phyloP scores from a whole-genome alignment of 2,329 filamentous ascomycete genomes.

The Albifimbria verrucaria region DNA sequence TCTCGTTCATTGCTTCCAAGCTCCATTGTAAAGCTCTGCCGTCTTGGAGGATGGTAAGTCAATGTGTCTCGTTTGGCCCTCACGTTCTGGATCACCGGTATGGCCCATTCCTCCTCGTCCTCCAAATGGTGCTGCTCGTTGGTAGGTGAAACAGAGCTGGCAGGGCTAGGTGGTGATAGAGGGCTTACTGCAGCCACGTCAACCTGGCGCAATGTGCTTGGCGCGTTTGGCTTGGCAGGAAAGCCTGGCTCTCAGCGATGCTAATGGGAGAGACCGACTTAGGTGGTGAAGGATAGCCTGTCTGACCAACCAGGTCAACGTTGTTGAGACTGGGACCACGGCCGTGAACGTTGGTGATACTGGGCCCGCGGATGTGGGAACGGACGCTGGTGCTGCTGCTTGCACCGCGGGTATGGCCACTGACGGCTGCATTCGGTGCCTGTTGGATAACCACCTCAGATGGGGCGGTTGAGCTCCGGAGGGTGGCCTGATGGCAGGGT shows the following conservation, averaged over 20 bases:
- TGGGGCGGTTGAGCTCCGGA: constrained; percentile 36
- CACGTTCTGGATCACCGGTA: constrained; percentile 45
- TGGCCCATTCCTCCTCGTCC: constrained; percentile 35
- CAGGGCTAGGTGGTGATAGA: constrained; percentile 39
- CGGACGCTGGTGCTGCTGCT: not conserved
- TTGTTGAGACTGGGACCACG: not conserved
- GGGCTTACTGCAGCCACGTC: constrained; percentile 21
- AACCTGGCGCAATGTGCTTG: constrained; percentile 22
- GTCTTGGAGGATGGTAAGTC: constrained; percentile 40
- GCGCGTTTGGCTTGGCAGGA: constrained; percentile 16
- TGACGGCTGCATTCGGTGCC: not conserved
- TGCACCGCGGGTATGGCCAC: not conserved
- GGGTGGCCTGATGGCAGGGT: too few species aligned
- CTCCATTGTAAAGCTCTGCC: constrained; percentile 47
- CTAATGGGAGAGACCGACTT: constrained; percentile 15
- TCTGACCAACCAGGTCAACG: constrained; percentile 2
- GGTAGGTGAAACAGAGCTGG: constrained; percentile 31
- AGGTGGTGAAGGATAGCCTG: not conserved
- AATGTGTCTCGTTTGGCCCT: constrained; percentile 49
- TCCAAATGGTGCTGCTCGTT: not conserved
- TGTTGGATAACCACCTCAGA: constrained; percentile 8
- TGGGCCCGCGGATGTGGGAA: not conserved
- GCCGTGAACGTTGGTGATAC: not conserved
- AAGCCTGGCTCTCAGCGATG: constrained; percentile 11
- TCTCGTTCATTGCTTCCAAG: constrained; percentile 34